A percentile compares a stretch with the other conserved stretches of the same genome.
phyloP scores from a whole-genome alignment of 345 rosid genomes.

The Brassica incana region DNA sequence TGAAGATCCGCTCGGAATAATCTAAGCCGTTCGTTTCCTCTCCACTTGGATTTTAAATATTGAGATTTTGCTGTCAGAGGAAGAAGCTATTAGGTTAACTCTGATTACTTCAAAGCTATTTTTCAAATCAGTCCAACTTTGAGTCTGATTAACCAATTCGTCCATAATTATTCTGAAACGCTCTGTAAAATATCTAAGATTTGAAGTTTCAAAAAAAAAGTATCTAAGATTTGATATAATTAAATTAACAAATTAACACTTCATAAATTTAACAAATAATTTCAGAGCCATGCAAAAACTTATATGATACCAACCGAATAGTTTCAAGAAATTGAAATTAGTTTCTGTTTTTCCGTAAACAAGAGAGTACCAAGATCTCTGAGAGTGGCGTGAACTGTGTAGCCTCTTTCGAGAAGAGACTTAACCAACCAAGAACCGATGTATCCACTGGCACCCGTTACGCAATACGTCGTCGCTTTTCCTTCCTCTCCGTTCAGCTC shows the following conservation, averaged over 20 bases:
- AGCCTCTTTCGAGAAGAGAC: constrained; percentile 62
- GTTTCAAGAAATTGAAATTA: background rate
- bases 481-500: constrained; percentile 9
- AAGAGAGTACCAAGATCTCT: constrained; percentile 55
- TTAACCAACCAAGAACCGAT: constrained; percentile 81
- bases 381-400: constrained; percentile 68
- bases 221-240: background rate
- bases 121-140: background rate
- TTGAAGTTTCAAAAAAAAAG: background rate
- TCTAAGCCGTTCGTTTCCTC: constrained; percentile 48
- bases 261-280: background rate
- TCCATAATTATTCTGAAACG: background rate
- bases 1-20: constrained; percentile 70
- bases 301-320: background rate
- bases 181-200: background rate
- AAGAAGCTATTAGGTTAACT: constrained; percentile 14
- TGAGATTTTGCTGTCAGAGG: constrained; percentile 48
- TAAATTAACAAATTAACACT: background rate
- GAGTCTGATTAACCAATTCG: background rate
- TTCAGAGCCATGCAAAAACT: background rate
- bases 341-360: background rate
- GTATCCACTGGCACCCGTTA: constrained; percentile 76
- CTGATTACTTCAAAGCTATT: background rate
- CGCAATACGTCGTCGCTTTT: constrained; percentile 54
- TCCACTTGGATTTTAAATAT: constrained; percentile 50